These are phyloP conservation scores for Neurospora sp. DNA, from an alignment of 2,329 filamentous ascomycete genomes.

Conservation along the genomic window DNA sequence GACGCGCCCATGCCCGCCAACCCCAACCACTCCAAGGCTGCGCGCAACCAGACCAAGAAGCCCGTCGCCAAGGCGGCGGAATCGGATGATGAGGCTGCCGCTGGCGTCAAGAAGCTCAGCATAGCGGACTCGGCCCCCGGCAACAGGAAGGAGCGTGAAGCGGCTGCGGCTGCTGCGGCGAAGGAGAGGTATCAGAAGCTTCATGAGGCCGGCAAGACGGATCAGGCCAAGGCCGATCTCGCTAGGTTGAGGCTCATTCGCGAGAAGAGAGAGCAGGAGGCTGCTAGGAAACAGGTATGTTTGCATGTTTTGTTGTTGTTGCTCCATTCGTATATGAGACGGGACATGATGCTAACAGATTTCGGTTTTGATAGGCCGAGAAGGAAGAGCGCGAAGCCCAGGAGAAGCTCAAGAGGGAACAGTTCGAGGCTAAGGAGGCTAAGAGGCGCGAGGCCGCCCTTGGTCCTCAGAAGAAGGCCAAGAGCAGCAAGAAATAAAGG, in stretches of 20 bases:
- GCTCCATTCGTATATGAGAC: not conserved
- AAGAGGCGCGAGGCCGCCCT: constrained; percentile 45
- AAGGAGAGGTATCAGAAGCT: constrained; percentile 87
- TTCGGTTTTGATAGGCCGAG: constrained; percentile 36
- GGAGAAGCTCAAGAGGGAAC: constrained; percentile 36
- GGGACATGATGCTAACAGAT: not conserved
- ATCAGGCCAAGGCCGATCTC: constrained; percentile 83
- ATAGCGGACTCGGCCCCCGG: constrained; percentile 26
- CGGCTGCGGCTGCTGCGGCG: constrained; percentile 74
- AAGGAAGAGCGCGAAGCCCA: constrained; percentile 45
- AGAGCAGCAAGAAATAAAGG: constrained; percentile 32
- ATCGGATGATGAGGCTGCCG: constrained; percentile 24
- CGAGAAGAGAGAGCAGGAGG: constrained; percentile 77
- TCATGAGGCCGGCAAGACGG: constrained; percentile 91
- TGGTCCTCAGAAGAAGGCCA: constrained; percentile 32
- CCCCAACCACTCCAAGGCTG: constrained; percentile 79
- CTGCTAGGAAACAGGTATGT: constrained; percentile 68
- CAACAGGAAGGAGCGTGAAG: constrained; percentile 51
- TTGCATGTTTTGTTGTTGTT: constrained; percentile 1
- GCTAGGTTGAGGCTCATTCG: constrained; percentile 72
- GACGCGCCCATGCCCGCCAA: constrained; percentile 70
- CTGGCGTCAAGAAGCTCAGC: constrained; percentile 45
- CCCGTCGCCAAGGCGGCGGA: constrained; percentile 30
- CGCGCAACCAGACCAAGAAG: constrained; percentile 46
- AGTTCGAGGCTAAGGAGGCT: constrained; percentile 45